These are phyloP conservation scores for Suillus weaverae DNA, from an alignment of 768 basidiomycete genomes.

Conservation along the genomic window DNA sequence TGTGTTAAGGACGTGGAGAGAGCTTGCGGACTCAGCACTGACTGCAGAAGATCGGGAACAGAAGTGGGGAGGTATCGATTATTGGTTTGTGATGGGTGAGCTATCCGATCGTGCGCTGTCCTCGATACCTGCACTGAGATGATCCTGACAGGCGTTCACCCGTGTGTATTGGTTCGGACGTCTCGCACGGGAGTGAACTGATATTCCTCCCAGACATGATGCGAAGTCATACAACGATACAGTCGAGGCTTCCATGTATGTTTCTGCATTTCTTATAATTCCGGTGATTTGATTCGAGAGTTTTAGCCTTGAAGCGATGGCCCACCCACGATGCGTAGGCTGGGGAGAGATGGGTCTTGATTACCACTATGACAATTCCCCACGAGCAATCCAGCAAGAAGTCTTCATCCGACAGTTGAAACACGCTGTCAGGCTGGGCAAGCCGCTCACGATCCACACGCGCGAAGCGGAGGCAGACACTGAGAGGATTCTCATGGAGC, in stretches of 20 bases:
- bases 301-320: constrained; percentile 67
- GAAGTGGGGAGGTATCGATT: constrained; percentile 69
- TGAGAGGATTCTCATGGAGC: constrained; percentile 71
- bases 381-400: constrained; percentile 62
- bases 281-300: not conserved
- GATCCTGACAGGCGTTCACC: constrained; percentile 61
- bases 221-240: constrained; percentile 67
- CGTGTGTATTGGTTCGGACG: constrained; percentile 43
- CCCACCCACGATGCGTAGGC: constrained; percentile 80
- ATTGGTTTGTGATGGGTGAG: constrained; percentile 84
- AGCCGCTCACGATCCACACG: constrained; percentile 85
- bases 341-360: constrained; percentile 91
- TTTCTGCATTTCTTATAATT: constrained; percentile 5
- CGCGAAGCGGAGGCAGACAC: constrained; percentile 85
- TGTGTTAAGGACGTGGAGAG: constrained; percentile 58
- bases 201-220: constrained; percentile 53
- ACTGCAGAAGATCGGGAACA: constrained; percentile 44
- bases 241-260: constrained; percentile 69
- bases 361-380: constrained; percentile 81
- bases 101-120: constrained; percentile 3
- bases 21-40: constrained; percentile 71
- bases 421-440: constrained; percentile 64
- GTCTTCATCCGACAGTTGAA: constrained; percentile 70
- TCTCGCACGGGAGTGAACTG: not conserved
- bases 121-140: not conserved